Conservation (phyloP, 768 basidiomycete species). For the Macrolepiota fuliginosa region DNA sequence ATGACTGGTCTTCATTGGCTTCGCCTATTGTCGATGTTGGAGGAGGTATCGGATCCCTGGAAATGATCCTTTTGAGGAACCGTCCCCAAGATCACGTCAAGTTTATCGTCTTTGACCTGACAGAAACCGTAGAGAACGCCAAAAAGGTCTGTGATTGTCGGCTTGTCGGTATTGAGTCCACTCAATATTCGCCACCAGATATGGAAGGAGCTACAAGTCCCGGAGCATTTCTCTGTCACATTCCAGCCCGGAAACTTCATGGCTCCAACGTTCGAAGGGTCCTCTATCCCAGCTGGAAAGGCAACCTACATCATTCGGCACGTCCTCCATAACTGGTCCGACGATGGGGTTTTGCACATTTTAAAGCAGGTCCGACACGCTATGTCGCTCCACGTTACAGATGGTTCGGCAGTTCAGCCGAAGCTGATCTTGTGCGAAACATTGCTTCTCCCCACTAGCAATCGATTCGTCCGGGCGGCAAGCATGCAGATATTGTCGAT, state of each 20-base stretch:
- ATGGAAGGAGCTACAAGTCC: neutral
- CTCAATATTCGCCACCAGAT: neutral
- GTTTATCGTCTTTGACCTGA: neutral
- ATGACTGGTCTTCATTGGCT: neutral
- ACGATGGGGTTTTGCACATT: conserved; percentile 1
- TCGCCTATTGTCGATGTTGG: conserved; percentile 6
- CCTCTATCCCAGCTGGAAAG: conserved; percentile 1
- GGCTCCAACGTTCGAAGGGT: neutral
- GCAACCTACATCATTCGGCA: conserved; percentile 8
- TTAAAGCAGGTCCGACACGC: conserved; percentile 1
- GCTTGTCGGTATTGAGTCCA: neutral
- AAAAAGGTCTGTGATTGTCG: neutral
- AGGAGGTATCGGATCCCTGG: conserved; percentile 7
- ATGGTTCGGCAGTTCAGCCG: neutral
- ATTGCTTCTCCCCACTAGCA: neutral
- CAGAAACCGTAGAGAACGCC: neutral
- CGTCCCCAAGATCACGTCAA: neutral
- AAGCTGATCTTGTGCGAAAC: conserved; percentile 6
- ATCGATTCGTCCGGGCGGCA: neutral
- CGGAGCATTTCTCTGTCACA: neutral
- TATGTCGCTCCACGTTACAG: neutral
- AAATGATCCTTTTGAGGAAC: neutral
- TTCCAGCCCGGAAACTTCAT: conserved; percentile 5
- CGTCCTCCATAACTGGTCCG: conserved; percentile 8
- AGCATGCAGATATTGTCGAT: conserved; percentile 3